A percentile compares a stretch with the other conserved stretches of the same genome.
phyloP scores from a whole-genome alignment of 176 grass and related monocot species.

The Bothriochloa decipiens region DNA sequence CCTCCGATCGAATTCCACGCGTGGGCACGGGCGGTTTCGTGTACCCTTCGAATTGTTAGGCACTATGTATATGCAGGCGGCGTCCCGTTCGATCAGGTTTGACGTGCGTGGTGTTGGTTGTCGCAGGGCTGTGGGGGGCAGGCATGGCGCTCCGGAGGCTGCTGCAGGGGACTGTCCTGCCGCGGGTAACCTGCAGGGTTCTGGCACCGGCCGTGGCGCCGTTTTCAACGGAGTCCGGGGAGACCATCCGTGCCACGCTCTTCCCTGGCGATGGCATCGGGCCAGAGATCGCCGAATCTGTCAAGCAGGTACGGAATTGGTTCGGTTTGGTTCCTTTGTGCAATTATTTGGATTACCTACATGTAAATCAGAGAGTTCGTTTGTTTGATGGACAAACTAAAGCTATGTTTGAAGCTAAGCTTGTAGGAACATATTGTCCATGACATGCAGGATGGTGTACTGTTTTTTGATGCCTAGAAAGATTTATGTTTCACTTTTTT shows the following conservation, averaged over 20 bases:
- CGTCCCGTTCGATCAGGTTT: conserved; percentile 19
- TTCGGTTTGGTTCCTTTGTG: not conserved
- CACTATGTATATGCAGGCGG: not conserved
- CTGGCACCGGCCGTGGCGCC: conserved; percentile 16
- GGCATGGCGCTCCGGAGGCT: conserved; percentile 61
- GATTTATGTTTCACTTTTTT: not conserved
- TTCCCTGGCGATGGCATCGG: conserved; percentile 97
- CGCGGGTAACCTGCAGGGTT: conserved; percentile 37
- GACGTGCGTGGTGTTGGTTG: conserved; percentile 29
- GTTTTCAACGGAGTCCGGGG: conserved; percentile 49
- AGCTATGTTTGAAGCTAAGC: not conserved
- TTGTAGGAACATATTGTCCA: not conserved
- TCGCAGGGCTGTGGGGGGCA: conserved; percentile 37
- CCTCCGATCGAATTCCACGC: not conserved
- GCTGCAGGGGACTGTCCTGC: conserved; percentile 57
- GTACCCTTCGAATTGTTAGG: not conserved
- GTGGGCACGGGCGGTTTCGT: not conserved
- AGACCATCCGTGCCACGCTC: conserved; percentile 73
- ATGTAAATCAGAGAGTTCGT: not conserved
- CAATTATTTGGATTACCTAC: not conserved
- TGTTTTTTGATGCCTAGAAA: not conserved
- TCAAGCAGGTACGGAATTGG: conserved; percentile 67
- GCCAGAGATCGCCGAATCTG: conserved; percentile 88
- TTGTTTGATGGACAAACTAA: not conserved
- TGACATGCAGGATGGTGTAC: not conserved